Conservation (phyloP, 768 basidiomycete species). For the Coprinopsis strossmayeri region DNA sequence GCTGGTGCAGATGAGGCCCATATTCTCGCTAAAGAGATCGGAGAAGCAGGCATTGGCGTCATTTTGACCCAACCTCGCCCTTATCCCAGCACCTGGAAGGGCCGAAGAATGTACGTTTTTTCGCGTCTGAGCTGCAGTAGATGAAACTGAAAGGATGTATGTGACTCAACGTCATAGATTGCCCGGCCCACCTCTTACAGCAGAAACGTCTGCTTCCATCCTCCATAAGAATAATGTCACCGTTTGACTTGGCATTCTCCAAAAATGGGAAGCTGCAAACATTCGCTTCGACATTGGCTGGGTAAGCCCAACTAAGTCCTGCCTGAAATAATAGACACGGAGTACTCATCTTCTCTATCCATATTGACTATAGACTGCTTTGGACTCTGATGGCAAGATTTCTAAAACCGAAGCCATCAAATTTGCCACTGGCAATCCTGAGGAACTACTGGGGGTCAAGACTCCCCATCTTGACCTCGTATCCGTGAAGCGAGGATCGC, state of each 20-base stretch:
- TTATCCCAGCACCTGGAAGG: slow-evolving; percentile 67
- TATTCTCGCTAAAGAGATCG: slow-evolving; percentile 67
- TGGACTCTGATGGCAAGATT: slow-evolving; percentile 24
- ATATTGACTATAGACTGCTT: slow-evolving; percentile 25
- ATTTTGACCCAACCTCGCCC: slow-evolving; percentile 60
- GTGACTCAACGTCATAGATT: slow-evolving; percentile 23
- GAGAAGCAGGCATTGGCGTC: slow-evolving; percentile 60
- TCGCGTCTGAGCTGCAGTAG: no score
- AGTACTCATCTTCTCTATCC: no score
- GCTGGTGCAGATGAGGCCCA: slow-evolving; percentile 61
- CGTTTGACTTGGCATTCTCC: slow-evolving; percentile 56
- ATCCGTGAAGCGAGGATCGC: slow-evolving; percentile 27
- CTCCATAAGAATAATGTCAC: slow-evolving; percentile 63
- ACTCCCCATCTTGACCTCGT: slow-evolving; percentile 30
- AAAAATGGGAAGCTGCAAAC: slow-evolving; percentile 47
- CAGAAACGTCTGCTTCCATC: slow-evolving; percentile 46
- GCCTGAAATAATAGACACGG: no score
- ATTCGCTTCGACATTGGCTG: slow-evolving; percentile 72
- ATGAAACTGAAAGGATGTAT: not conserved
- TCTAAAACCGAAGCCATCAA: slow-evolving; percentile 28
- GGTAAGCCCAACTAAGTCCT: no score
- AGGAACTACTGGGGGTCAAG: slow-evolving; percentile 32
- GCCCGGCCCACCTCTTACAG: slow-evolving; percentile 36
- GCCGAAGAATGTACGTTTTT: slow-evolving; percentile 52
- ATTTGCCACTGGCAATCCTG: slow-evolving; percentile 36